These are phyloP conservation scores for Epichloe festucae DNA, from an alignment of 2,329 filamentous ascomycete species.

Conservation along the genomic window DNA sequence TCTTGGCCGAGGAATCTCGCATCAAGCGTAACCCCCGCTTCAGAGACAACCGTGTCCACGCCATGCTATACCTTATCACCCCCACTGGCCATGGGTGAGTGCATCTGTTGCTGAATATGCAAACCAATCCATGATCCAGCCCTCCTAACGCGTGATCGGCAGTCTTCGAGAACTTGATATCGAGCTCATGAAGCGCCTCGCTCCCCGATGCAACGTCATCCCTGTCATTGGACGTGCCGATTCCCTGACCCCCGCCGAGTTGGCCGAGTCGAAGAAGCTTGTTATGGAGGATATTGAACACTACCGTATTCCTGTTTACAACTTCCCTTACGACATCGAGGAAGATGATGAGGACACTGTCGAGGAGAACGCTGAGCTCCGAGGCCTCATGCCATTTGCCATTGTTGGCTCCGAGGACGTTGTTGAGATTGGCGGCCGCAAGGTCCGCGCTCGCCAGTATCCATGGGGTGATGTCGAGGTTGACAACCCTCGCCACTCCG, in stretches of 20 bases:
- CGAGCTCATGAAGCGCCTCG: conserved; percentile 98
- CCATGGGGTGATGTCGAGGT: conserved; percentile 99
- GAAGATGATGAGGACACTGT: conserved; percentile 99
- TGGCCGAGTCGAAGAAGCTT: conserved; percentile 98
- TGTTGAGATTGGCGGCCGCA: conserved; percentile 83
- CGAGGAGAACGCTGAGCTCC: conserved; percentile 95
- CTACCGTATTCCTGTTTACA: conserved; percentile 98
- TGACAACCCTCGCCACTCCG: conserved; percentile 96
- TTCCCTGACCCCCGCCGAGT: conserved; percentile 87
- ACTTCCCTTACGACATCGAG: conserved; percentile 99
- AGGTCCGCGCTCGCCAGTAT: conserved; percentile 91
- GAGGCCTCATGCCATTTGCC: conserved; percentile 96
- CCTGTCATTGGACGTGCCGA: conserved; percentile 98
- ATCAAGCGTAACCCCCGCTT: conserved; percentile 99
- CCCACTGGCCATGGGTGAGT: conserved; percentile 85
- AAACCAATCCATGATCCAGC: not conserved
- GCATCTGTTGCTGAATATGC: not conserved
- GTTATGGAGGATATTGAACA: conserved; percentile 99
- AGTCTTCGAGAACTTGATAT: conserved; percentile 98
- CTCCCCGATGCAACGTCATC: conserved; percentile 95
- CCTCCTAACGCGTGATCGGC: conserved; percentile 1
- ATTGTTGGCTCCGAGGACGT: conserved; percentile 96
- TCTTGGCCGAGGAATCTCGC: conserved; percentile 96
- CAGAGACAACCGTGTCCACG: conserved; percentile 97
- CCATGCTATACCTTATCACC: conserved; percentile 98